Evolutionary conservation across 140 eudicot genomes (phyloP), one percentile per base, ranked within the genome.

Genomic region (Anethum foeniculum): DNA sequence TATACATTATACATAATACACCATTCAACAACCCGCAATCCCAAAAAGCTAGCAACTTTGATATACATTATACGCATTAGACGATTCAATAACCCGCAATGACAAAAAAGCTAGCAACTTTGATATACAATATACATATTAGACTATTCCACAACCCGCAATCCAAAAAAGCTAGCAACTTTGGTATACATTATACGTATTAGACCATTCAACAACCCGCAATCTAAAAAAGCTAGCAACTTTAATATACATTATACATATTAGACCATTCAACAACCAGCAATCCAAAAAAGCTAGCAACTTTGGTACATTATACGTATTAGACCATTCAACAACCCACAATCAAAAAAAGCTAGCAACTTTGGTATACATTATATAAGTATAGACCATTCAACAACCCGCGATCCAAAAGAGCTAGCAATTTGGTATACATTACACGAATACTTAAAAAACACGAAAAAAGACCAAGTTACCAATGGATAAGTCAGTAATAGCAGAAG

Each of bases 401-500:
- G 5, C 52, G 9, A 47, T 47, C 52, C 0, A 47, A 47, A 47
- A 13, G 9, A 47, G 52, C 52, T 47, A 47, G 52, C 18, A 47
- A 47, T 39, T 39, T 16, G 27, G 11, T 23, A 56, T 23, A 56
- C 65, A 56, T 23, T 16, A 5, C 15, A 47, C 18, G 52, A 47
- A 14, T 13, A 13, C 52, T 47, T 47, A 13, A 12, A 47, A 47
- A 47, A 41, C 46, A 41, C 3, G 52, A 47, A 47, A 47, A 3
- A 47, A 47, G 52, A 12, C 2, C 5, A 34, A 3, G 4, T 44
- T 16, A 93, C 98, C 97, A 74, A 95, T 88, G 84, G 84, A 90
- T 75, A 90, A 89, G 83, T 95, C 87, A 80, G 71, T 91, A 49
- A 95, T 81, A 79, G 81, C 93, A 32, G 86, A 83, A 41, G 96